phyloP scores from a whole-genome alignment of 1,284 basidiomycete species.

The Puccinia polysora region DNA sequence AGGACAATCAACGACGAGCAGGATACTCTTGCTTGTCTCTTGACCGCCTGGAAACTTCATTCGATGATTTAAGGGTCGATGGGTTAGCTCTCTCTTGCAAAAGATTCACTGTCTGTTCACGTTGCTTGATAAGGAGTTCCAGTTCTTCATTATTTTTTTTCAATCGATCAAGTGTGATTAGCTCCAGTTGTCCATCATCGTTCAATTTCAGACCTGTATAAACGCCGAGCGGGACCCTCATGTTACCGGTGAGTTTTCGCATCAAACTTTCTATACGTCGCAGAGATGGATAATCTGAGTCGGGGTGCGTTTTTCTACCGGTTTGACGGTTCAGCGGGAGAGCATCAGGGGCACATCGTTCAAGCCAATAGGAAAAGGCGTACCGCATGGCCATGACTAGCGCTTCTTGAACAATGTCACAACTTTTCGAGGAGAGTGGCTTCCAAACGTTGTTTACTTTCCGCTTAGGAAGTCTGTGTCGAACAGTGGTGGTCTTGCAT shows the following conservation, averaged over 20 bases:
- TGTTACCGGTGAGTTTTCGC: neutral
- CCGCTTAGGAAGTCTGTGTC: constrained; percentile 21
- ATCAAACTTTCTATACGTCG: constrained; percentile 14
- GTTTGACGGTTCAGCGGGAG: neutral
- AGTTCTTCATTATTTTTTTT: constrained; percentile 20
- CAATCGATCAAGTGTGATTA: constrained; percentile 8
- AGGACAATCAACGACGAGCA: too few species aligned
- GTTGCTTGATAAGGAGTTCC: constrained; percentile 6
- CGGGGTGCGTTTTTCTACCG: neutral
- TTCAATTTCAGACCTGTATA: constrained; percentile 25
- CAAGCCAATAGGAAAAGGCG: neutral
- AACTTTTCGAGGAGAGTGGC: constrained; percentile 30
- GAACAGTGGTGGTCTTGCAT: constrained; percentile 26
- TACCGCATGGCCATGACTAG: constrained; percentile 17
- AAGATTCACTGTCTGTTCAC: too few species aligned
- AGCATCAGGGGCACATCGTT: neutral
- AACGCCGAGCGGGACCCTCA: constrained; percentile 36
- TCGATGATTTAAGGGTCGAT: too few species aligned
- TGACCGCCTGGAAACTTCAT: too few species aligned
- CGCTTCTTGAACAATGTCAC: constrained; percentile 19
- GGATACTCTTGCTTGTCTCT: too few species aligned
- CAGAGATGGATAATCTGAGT: constrained; percentile 6
- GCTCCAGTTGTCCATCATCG: neutral
- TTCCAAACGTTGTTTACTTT: constrained; percentile 39
- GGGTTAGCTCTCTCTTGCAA: too few species aligned